Base-by-base conservation (phyloP, 768 basidiomycete species). In the Paxillus involutus region DNA sequence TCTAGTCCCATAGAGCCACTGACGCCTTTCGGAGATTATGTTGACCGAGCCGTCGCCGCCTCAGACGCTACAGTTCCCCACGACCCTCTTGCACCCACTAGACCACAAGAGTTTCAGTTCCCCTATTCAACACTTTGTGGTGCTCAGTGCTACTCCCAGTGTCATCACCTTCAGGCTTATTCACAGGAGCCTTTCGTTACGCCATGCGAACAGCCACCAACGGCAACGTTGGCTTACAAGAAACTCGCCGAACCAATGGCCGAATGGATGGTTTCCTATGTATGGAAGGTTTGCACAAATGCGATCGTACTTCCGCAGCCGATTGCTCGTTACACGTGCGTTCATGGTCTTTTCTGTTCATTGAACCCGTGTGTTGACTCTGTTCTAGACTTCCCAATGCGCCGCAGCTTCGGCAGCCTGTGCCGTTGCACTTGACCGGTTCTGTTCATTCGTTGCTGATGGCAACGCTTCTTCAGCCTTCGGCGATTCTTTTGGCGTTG, bases 231-330 rank as follows among this genome's bases (percentile, higher is more conserved):
- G 21, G 73, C 77, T 9, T 91, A 90, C 75, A 85, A 80, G 75
- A 88, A 83, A 62, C 76, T 91, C 10, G 82, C 86, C 0, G 88
- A 89, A 49, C 89, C 89, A 16, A 74, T 92, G 56, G 81, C 90
- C 4, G 85, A 87, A 53, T 92, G 90, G 90, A 72, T 91, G 21
- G 85, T 87, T 41, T 78, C 77, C 48, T 92, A 87, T 64, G 83
- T 90, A 14, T 92, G 90, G 90, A 89, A 88, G 67, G 83, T 84
- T 43, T 90, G 89, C 66, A 87, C 86, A 14, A 86, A 85, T n/a
- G 84, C 82, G 43, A 75, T 84, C 52, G 79, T 80, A 59, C 72
- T 90, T 48, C 82, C 85, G 4, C 61, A 77, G 9, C 63, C 68
- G 33, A 84, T 85, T 60, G 75, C 79, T 6, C 76, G 74, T 55